phyloP scores from a whole-genome alignment of 371 early-diverging fungal genomes.

The Mortierella sp. region DNA sequence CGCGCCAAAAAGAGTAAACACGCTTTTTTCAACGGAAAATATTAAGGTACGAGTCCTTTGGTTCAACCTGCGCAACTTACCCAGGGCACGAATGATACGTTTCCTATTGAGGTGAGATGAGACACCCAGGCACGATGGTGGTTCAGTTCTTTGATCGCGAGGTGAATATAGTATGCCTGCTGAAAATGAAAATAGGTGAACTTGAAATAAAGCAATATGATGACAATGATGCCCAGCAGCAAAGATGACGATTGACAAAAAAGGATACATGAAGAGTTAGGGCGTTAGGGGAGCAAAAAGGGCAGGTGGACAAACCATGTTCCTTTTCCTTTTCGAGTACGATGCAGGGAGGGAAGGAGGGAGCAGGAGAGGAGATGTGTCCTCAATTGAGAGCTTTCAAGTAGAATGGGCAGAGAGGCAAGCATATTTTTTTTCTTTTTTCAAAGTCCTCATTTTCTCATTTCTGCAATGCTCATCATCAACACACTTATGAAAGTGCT shows the following conservation, averaged over 20 bases:
- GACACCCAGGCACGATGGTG: not conserved
- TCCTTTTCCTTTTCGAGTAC: conserved; percentile 25
- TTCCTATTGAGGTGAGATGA: not conserved
- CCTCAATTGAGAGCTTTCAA: not conserved
- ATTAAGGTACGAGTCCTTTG: not conserved
- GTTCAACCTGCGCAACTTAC: not conserved
- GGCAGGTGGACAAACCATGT: conserved; percentile 58
- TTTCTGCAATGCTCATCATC: not conserved
- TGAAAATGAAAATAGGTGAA: not conserved
- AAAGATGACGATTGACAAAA: not conserved
- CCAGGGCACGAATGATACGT: not conserved
- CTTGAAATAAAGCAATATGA: not conserved
- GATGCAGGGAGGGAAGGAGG: conserved; percentile 3
- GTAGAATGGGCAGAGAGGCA: not conserved
- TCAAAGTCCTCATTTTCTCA: not conserved
- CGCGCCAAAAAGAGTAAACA: conserved; percentile 3
- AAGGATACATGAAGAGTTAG: not conserved
- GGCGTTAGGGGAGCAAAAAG: conserved; percentile 1
- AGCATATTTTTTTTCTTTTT: too few species aligned
- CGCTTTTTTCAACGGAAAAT: not conserved
- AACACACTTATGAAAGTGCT: not conserved
- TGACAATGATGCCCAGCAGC: not conserved
- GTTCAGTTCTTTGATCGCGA: too few species aligned
- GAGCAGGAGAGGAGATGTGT: not conserved
- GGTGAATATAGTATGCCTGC: not conserved